Conservation (phyloP, 2,329 filamentous ascomycete species). For the Claviceps sp. region DNA sequence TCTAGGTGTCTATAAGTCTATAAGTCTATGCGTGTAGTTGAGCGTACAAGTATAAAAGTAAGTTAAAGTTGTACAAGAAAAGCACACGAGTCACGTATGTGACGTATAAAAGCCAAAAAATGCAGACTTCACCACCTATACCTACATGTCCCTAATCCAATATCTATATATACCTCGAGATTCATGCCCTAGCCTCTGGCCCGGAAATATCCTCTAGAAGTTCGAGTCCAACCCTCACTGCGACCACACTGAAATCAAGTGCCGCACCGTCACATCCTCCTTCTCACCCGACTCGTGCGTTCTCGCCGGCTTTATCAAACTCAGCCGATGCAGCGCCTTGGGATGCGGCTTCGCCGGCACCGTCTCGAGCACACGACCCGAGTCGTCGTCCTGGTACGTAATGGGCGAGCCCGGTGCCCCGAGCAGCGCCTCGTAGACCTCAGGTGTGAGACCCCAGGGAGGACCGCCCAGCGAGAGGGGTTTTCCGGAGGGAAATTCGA, state of each 20-base stretch:
- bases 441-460: constrained; percentile 56
- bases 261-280: constrained; percentile 31
- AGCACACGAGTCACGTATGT: no score
- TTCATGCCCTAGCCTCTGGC: no score
- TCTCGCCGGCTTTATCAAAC: constrained; percentile 34
- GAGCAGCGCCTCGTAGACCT: constrained; percentile 60
- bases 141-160: no score
- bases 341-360: constrained; percentile 21
- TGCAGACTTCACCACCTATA: neutral
- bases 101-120: neutral
- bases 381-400: constrained; percentile 36
- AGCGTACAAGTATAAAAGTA: no score
- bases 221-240: constrained; percentile 8
- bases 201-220: no score
- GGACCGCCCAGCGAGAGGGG: constrained; percentile 52
- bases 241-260: constrained; percentile 43
- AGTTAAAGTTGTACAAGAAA: no score
- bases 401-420: constrained; percentile 55
- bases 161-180: no score
- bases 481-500: constrained; percentile 71
- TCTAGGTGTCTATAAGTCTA: no score
- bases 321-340: constrained; percentile 28
- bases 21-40: no score
- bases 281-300: constrained; percentile 35
- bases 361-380: constrained; percentile 29